phyloP scores from a whole-genome alignment of 2,329 filamentous ascomycete species.

The Sphaerulina vaccinii region DNA sequence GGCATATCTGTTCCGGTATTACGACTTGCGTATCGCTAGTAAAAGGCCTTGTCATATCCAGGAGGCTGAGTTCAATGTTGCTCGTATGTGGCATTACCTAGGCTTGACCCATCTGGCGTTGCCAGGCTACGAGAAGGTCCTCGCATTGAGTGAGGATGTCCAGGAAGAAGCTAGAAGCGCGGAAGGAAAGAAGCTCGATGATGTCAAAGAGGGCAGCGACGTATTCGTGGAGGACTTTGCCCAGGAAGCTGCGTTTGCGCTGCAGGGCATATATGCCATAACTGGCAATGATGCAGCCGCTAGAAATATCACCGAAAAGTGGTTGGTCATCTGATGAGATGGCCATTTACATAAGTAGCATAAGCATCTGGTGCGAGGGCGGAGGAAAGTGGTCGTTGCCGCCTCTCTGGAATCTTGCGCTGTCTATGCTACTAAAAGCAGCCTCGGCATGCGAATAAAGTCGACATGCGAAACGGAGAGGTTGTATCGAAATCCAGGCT shows the following conservation, averaged over 20 bases:
- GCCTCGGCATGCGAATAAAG: too few species aligned
- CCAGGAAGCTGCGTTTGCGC: constrained; percentile 70
- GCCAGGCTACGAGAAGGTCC: constrained; percentile 65
- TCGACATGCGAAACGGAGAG: too few species aligned
- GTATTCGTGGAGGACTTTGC: constrained; percentile 57
- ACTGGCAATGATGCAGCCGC: constrained; percentile 64
- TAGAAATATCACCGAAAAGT: constrained; percentile 59
- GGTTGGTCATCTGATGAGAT: constrained; percentile 45
- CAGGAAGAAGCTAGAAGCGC: constrained; percentile 33
- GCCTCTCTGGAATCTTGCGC: too few species aligned
- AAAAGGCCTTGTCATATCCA: constrained; percentile 54
- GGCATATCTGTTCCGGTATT: constrained; percentile 74
- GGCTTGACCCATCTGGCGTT: constrained; percentile 71
- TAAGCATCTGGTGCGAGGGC: too few species aligned
- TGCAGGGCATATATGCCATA: constrained; percentile 66
- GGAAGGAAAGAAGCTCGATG: constrained; percentile 37
- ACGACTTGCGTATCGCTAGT: constrained; percentile 53
- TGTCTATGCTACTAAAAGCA: too few species aligned
- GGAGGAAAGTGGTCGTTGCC: too few species aligned
- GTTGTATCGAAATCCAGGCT: too few species aligned
- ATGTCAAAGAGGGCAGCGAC: constrained; percentile 31
- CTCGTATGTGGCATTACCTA: constrained; percentile 71
- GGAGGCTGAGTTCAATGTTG: constrained; percentile 82
- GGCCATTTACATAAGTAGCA: too few species aligned
- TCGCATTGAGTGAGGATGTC: constrained; percentile 52